phyloP scores from a whole-genome alignment of 257 asterid genomes.

The Hygrophila difformis region DNA sequence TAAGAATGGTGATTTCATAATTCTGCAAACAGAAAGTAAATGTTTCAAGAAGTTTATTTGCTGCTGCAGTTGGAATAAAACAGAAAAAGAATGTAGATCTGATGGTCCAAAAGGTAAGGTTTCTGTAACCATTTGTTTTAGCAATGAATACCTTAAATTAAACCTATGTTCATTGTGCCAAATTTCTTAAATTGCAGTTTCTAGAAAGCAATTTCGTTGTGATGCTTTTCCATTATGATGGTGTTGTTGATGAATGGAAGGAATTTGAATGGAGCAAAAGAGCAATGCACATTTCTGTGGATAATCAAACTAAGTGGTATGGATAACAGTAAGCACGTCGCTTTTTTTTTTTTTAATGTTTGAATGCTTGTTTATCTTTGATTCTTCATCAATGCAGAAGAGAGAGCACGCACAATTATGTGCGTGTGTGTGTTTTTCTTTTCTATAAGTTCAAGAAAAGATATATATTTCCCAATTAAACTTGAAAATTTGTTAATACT shows the following conservation, averaged over 20 bases:
- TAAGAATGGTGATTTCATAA: background rate
- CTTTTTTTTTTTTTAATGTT: background rate
- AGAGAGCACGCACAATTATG: background rate
- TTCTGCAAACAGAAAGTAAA: conserved; percentile 32
- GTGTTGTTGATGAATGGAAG: conserved; percentile 65
- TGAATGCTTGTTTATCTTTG: background rate
- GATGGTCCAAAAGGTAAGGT: conserved; percentile 57
- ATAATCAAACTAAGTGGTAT: conserved; percentile 87
- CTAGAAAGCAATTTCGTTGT: conserved; percentile 50
- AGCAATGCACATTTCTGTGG: conserved; percentile 59
- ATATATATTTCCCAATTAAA: background rate
- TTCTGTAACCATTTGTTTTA: background rate
- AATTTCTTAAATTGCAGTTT: conserved; percentile 37
- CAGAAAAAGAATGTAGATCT: conserved; percentile 55
- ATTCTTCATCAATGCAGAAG: background rate
- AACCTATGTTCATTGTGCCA: background rate
- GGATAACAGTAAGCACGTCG: background rate
- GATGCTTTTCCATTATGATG: conserved; percentile 94
- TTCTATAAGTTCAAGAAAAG: no score
- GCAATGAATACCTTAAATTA: background rate
- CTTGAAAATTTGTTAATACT: background rate
- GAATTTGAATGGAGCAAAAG: conserved; percentile 50
- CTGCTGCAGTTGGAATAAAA: conserved; percentile 68
- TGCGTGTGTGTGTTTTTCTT: background rate
- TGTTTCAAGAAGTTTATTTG: conserved; percentile 40